Evolutionary conservation across 2,329 filamentous ascomycete species (phyloP).

Genomic region (Microsporum canis): DNA sequence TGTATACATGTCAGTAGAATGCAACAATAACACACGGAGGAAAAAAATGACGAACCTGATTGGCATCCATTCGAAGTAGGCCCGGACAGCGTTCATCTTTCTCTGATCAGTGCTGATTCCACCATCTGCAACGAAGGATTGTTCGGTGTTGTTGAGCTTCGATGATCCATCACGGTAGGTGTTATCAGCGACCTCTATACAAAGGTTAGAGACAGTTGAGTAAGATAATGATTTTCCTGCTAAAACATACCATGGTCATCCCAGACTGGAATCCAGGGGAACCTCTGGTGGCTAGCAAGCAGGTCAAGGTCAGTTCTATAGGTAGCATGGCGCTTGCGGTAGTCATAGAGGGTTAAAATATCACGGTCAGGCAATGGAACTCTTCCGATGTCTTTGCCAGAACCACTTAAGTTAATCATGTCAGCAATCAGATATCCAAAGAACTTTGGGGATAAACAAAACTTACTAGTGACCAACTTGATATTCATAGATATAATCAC

Average conservation of each 20-base stretch:
- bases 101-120: slow-evolving; percentile 57
- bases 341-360: slow-evolving; percentile 42
- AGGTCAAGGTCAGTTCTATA: slow-evolving; percentile 53
- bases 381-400: slow-evolving; percentile 10
- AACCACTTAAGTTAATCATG: slow-evolving; percentile 2
- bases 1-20: neutral
- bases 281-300: slow-evolving; percentile 44
- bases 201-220: slow-evolving; percentile 3
- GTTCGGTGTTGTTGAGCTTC: slow-evolving; percentile 54
- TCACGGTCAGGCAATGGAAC: slow-evolving; percentile 7
- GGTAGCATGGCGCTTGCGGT: slow-evolving; percentile 47
- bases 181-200: slow-evolving; percentile 50
- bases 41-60: slow-evolving; percentile 29
- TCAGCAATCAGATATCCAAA: neutral
- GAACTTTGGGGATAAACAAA: slow-evolving; percentile 23
- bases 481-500: slow-evolving; percentile 56
- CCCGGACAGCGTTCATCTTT: slow-evolving; percentile 61
- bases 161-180: slow-evolving; percentile 52
- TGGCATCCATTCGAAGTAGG: slow-evolving; percentile 58
- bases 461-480: slow-evolving; percentile 28
- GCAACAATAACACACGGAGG: slow-evolving; percentile 12
- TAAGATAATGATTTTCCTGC: neutral
- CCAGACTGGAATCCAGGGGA: slow-evolving; percentile 54
- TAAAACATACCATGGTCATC: slow-evolving; percentile 43
- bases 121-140: slow-evolving; percentile 49